Evolutionary conservation across 805 yeast genomes (phyloP).

Genomic region (Dipodascopsis uninucleata): DNA sequence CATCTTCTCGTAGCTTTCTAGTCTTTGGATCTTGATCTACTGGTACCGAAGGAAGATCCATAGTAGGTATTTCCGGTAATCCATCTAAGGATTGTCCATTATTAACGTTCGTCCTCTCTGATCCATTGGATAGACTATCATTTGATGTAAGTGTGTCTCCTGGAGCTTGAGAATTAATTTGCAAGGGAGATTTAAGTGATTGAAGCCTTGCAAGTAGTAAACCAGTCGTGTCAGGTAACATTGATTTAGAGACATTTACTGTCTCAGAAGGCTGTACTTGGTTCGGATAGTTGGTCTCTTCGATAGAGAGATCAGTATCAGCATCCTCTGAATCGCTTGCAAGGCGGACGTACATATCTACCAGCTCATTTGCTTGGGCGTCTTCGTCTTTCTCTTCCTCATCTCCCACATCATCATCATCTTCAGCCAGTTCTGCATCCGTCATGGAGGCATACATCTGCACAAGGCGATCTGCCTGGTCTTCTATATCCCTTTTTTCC

Average conservation of each 20-base stretch:
- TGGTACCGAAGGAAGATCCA: conserved; percentile 15
- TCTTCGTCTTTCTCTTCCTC: conserved; percentile 17
- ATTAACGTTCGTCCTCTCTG: no score
- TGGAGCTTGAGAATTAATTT: neutral
- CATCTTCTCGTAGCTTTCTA: conserved; percentile 21
- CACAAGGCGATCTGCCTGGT: conserved; percentile 19
- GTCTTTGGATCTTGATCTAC: conserved; percentile 2
- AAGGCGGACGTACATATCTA: conserved; percentile 19
- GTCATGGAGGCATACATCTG: conserved; percentile 10
- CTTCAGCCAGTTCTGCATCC: conserved; percentile 4
- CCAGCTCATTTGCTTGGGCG: conserved; percentile 20
- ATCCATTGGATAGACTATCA: neutral
- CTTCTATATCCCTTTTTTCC: conserved; percentile 20
- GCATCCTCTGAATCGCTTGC: conserved; percentile 11
- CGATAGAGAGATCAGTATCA: conserved; percentile 5
- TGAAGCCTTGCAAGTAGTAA: conserved; percentile 13
- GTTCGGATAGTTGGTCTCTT: neutral
- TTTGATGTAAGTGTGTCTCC: neutral
- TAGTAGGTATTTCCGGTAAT: conserved; percentile 18
- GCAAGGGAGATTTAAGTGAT: conserved; percentile 6
- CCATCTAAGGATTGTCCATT: no score
- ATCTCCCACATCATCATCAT: no score
- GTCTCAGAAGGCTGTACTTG: neutral
- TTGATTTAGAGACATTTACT: no score
- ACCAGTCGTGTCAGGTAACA: no score